Evolutionary conservation across 495 filamentous ascomycete species (phyloP).

Genomic region (Penicillium antarcticum): DNA sequence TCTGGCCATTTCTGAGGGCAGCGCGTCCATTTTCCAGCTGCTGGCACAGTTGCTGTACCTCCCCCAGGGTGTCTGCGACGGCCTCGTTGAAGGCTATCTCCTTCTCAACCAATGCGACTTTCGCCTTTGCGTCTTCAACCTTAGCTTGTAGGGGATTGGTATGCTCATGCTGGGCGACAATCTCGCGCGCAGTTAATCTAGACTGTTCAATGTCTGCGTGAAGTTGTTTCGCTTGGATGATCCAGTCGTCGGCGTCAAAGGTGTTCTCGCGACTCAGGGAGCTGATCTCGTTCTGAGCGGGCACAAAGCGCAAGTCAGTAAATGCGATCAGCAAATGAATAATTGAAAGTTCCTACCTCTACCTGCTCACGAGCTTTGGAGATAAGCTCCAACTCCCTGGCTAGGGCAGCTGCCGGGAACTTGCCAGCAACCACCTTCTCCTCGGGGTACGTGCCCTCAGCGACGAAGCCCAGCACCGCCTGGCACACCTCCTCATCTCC

Average conservation of each 20-base stretch:
- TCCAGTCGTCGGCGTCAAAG: slow-evolving; percentile 80
- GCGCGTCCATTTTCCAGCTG: slow-evolving; percentile 44
- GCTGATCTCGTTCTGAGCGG: slow-evolving; percentile 63
- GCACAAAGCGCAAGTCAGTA: not conserved
- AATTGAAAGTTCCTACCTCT: slow-evolving; percentile 50
- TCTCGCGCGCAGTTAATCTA: slow-evolving; percentile 66
- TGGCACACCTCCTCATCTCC: slow-evolving; percentile 49
- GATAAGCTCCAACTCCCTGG: slow-evolving; percentile 62
- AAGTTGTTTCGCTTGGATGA: slow-evolving; percentile 75
- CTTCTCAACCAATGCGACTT: slow-evolving; percentile 65
- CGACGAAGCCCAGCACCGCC: slow-evolving; percentile 68
- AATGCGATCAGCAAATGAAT: not conserved
- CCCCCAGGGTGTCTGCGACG: slow-evolving; percentile 58
- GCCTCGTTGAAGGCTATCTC: slow-evolving; percentile 76
- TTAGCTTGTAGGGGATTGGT: slow-evolving; percentile 55
- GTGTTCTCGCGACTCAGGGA: slow-evolving; percentile 67
- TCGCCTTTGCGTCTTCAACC: slow-evolving; percentile 63
- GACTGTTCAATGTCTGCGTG: slow-evolving; percentile 76
- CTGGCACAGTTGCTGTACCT: slow-evolving; percentile 47
- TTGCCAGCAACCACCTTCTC: slow-evolving; percentile 65
- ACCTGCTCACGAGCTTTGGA: slow-evolving; percentile 62
- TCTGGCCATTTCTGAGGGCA: slow-evolving; percentile 41
- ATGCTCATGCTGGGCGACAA: slow-evolving; percentile 67
- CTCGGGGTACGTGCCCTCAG: slow-evolving; percentile 71
- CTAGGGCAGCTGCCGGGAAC: slow-evolving; percentile 55